Evolutionary conservation across 1,284 basidiomycete genomes (phyloP).

Genomic region (Sutorius eximius): DNA sequence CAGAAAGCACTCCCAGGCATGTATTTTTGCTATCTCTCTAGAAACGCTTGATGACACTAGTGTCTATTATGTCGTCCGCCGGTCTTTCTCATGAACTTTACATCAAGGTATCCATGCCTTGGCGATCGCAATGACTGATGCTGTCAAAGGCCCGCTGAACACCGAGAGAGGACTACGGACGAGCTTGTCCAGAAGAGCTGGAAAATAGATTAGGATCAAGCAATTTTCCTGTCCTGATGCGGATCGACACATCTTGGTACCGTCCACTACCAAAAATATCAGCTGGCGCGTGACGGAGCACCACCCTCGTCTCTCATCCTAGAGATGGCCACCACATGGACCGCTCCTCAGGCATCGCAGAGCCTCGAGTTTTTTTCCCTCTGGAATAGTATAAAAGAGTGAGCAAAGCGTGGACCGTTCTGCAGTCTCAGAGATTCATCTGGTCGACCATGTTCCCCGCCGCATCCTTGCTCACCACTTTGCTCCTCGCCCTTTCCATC

Average conservation of each 20-base stretch:
- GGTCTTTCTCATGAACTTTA: background rate
- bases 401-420: background rate
- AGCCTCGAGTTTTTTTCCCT: background rate
- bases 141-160: background rate
- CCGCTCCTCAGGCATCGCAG: background rate
- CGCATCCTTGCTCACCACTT: constrained; percentile 40
- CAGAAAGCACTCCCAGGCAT: background rate
- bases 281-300: constrained; percentile 6
- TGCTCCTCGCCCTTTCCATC: constrained; percentile 47
- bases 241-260: background rate
- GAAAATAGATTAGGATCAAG: background rate
- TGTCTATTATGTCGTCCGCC: background rate
- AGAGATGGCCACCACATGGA: constrained; percentile 13
- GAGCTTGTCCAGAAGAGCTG: background rate
- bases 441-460: constrained; percentile 31
- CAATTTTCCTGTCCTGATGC: background rate
- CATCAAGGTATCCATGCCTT: background rate
- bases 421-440: constrained; percentile 1
- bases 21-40: constrained; percentile 24
- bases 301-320: background rate
- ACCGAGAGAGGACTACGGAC: background rate
- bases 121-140: background rate
- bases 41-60: background rate
- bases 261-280: constrained; percentile 8
- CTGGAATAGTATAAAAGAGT: constrained; percentile 21